These are phyloP conservation scores for Sugiyamaella smithiae DNA, from an alignment of 805 yeast species.

Conservation along the genomic window DNA sequence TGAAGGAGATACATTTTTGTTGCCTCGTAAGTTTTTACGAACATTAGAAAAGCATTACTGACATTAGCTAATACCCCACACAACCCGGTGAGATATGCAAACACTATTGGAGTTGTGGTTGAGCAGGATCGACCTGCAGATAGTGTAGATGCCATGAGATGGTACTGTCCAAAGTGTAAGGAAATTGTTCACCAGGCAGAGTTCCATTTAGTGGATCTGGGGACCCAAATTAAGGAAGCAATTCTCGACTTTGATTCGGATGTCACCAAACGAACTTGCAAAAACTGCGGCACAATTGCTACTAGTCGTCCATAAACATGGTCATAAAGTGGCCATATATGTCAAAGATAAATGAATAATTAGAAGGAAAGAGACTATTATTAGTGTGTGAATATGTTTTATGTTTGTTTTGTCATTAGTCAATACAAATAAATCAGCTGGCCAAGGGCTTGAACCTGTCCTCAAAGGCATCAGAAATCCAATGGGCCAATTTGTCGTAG, in stretches of 20 bases:
- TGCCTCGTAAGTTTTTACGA: constrained; percentile 47
- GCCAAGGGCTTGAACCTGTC: constrained; percentile 22
- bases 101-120: constrained; percentile 86
- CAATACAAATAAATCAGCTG: background rate
- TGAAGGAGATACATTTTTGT: constrained; percentile 85
- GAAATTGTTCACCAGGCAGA: constrained; percentile 63
- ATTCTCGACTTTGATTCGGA: constrained; percentile 68
- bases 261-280: constrained; percentile 64
- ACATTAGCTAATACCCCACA: constrained; percentile 69
- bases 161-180: constrained; percentile 79
- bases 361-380: background rate
- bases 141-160: constrained; percentile 68
- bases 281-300: constrained; percentile 61
- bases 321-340: no score
- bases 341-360: background rate
- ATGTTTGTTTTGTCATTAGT: background rate
- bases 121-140: constrained; percentile 87
- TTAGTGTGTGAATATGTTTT: background rate
- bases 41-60: background rate
- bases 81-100: constrained; percentile 79
- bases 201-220: constrained; percentile 77
- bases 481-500: constrained; percentile 62
- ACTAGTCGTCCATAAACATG: constrained; percentile 20
- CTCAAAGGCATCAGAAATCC: constrained; percentile 50
- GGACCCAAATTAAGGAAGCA: constrained; percentile 86